Percentiles rank a stretch among this genome's conserved stretches.
phyloP scores from a whole-genome alignment of 768 basidiomycete species.

The Suillus hirtellus region DNA sequence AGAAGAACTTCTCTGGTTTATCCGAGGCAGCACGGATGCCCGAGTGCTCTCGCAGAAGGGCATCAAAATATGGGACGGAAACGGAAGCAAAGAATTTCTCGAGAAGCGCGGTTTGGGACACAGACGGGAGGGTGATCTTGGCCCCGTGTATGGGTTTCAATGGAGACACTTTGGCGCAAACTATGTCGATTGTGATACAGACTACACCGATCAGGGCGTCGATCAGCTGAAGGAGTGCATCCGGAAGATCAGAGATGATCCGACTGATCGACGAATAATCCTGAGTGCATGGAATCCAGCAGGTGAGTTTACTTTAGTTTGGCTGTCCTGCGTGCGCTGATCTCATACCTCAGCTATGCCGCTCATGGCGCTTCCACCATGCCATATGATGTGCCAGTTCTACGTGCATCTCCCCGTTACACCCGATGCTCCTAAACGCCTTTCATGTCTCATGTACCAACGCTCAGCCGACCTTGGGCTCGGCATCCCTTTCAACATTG shows the following conservation, averaged over 20 bases:
- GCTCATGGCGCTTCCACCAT: constrained; percentile 95
- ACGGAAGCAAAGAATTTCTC: constrained; percentile 85
- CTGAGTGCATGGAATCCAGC: constrained; percentile 98
- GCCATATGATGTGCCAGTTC: constrained; percentile 99
- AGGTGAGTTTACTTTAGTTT: constrained; percentile 49
- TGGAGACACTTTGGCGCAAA: constrained; percentile 94
- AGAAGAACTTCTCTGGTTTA: constrained; percentile 95
- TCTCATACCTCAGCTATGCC: constrained; percentile 65
- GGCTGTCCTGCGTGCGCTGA: not conserved
- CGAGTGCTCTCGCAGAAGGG: constrained; percentile 74
- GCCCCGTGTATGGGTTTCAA: constrained; percentile 96
- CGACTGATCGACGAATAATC: constrained; percentile 92
- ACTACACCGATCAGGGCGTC: constrained; percentile 83
- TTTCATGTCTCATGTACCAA: constrained; percentile 97
- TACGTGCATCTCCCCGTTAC: constrained; percentile 85
- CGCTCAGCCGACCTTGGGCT: constrained; percentile 97
- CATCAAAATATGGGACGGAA: constrained; percentile 97
- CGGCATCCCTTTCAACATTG: constrained; percentile 99
- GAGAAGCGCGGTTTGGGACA: constrained; percentile 83
- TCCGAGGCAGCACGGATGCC: constrained; percentile 82
- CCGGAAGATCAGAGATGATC: constrained; percentile 87
- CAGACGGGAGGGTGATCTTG: constrained; percentile 87
- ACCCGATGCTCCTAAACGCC: constrained; percentile 55
- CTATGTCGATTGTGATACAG: constrained; percentile 71
- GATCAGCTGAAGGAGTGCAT: constrained; percentile 93